These are phyloP conservation scores for Naumovozyma baii DNA, from an alignment of 805 yeast genomes.

Conservation along the genomic window DNA sequence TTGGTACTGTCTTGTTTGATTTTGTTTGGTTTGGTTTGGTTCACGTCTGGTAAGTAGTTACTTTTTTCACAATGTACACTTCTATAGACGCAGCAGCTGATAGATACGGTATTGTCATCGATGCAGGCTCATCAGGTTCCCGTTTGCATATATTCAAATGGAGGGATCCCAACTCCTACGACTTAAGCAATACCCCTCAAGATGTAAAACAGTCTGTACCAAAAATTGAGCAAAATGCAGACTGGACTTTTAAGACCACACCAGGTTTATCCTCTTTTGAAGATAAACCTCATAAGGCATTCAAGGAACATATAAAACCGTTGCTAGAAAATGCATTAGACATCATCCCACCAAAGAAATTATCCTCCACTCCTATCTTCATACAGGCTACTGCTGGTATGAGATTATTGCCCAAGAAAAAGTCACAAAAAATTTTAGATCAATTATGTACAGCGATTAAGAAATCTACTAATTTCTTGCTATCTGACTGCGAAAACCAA, in stretches of 20 bases:
- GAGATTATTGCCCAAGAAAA: constrained; percentile 57
- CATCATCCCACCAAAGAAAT: constrained; percentile 55
- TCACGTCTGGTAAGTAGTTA: no score
- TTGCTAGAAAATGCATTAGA: constrained; percentile 59
- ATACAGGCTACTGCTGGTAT: constrained; percentile 96
- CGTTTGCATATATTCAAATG: constrained; percentile 76
- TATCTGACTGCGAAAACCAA: constrained; percentile 51
- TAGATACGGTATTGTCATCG: constrained; percentile 78
- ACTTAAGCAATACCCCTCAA: constrained; percentile 11
- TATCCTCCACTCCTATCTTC: constrained; percentile 69
- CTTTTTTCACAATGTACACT: background rate
- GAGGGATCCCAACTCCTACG: constrained; percentile 40
- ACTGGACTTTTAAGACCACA: constrained; percentile 61
- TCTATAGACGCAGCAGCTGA: constrained; percentile 6
- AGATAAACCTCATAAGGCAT: constrained; percentile 44
- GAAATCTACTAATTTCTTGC: constrained; percentile 45
- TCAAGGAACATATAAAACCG: constrained; percentile 59
- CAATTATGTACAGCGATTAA: constrained; percentile 52
- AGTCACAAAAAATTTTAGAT: constrained; percentile 44
- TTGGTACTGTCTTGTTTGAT: no score
- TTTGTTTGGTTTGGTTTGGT: no score
- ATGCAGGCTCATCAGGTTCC: constrained; percentile 94
- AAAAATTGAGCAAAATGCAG: constrained; percentile 46
- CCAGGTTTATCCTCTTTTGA: constrained; percentile 80
- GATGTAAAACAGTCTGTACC: constrained; percentile 52